Evolutionary conservation across 495 filamentous ascomycete species (phyloP).

Genomic region (Wilcoxina mikolae): DNA sequence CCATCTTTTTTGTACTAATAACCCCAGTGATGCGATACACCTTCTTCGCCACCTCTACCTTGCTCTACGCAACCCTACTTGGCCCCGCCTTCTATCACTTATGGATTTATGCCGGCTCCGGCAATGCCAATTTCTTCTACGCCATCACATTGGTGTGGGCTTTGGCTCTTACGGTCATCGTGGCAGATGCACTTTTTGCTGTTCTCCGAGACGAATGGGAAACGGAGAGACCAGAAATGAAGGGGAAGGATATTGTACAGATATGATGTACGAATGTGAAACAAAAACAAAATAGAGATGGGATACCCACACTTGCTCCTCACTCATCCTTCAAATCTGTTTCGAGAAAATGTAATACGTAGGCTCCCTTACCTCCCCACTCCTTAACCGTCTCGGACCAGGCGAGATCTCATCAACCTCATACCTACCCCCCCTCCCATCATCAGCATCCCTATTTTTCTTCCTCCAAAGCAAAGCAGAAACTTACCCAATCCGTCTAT

Average conservation of each 20-base stretch:
- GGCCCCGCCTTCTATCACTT: slow-evolving; percentile 93
- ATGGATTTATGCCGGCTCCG: slow-evolving; percentile 96
- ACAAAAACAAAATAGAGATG: background rate
- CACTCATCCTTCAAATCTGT: background rate
- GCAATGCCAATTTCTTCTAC: slow-evolving; percentile 99
- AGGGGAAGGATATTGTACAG: slow-evolving; percentile 69
- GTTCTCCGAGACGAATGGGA: slow-evolving; percentile 90
- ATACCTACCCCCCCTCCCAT: slow-evolving; percentile 12
- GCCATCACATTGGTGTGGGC: slow-evolving; percentile 98
- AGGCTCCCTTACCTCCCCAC: slow-evolving; percentile 14
- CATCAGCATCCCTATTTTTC: background rate
- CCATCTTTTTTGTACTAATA: slow-evolving; percentile 8
- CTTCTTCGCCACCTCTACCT: slow-evolving; percentile 63
- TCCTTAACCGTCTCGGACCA: slow-evolving; percentile 7
- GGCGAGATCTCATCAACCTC: slow-evolving; percentile 16
- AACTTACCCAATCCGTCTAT: slow-evolving; percentile 15
- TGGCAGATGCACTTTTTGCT: slow-evolving; percentile 75
- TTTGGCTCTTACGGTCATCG: slow-evolving; percentile 58
- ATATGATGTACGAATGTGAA: slow-evolving; percentile 32
- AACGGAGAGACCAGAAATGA: slow-evolving; percentile 74
- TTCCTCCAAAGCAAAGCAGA: background rate
- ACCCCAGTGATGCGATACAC: slow-evolving; percentile 73
- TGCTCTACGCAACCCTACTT: slow-evolving; percentile 75
- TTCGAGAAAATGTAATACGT: slow-evolving; percentile 23
- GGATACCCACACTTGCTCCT: background rate